These are phyloP conservation scores for Naganishia vishniacii DNA, from an alignment of 768 basidiomycete species.

Conservation along the genomic window DNA sequence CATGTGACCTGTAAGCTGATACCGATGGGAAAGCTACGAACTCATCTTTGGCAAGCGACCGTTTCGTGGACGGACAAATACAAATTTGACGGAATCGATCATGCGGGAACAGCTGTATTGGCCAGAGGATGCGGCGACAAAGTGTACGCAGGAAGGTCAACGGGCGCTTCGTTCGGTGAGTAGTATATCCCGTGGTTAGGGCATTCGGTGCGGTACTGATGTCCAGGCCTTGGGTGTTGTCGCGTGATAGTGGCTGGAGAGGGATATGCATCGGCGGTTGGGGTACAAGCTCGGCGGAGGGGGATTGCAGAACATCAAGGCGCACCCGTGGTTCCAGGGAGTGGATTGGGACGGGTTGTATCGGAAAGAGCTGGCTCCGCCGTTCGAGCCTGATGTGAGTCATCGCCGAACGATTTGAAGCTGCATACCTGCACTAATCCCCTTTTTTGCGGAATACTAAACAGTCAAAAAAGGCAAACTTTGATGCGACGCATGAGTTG, in stretches of 20 bases:
- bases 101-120: conserved; percentile 77
- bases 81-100: conserved; percentile 85
- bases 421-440: conserved; percentile 16
- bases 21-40: conserved; percentile 54
- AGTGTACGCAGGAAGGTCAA: conserved; percentile 70
- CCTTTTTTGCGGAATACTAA: conserved; percentile 3
- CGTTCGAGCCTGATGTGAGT: conserved; percentile 89
- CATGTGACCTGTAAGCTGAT: background rate
- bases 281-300: conserved; percentile 72
- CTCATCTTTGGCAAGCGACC: conserved; percentile 85
- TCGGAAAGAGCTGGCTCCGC: conserved; percentile 61
- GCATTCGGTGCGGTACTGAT: too few species aligned
- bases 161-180: conserved; percentile 73
- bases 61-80: conserved; percentile 89
- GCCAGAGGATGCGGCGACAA: conserved; percentile 81
- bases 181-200: conserved; percentile 34
- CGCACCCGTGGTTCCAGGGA: conserved; percentile 75
- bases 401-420: too few species aligned
- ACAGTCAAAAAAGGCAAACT: conserved; percentile 99
- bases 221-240: conserved; percentile 19
- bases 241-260: conserved; percentile 66
- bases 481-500: conserved; percentile 95
- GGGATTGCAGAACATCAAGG: conserved; percentile 69
- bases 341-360: conserved; percentile 77
- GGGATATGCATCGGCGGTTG: conserved; percentile 72